A percentile compares a stretch with the other conserved stretches of the same genome.
phyloP scores from a whole-genome alignment of 495 filamentous ascomycete genomes.

The Durotheca rogersii region DNA sequence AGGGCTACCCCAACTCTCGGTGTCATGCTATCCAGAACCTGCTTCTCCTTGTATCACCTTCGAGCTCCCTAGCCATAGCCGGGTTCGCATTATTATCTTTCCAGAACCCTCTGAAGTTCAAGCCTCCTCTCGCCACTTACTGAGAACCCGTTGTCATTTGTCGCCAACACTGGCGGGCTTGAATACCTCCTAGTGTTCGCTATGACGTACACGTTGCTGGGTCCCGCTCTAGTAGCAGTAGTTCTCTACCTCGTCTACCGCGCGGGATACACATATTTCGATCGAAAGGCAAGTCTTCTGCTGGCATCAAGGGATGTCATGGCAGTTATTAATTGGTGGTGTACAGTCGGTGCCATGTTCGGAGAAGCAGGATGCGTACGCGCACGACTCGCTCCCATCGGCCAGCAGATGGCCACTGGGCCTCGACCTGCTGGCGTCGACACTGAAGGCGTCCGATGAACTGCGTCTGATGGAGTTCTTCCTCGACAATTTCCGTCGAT shows the following conservation, averaged over 20 bases:
- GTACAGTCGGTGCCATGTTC: background rate
- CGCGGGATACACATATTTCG: background rate
- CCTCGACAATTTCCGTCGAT: conserved; percentile 21
- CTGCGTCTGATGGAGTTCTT: conserved; percentile 22
- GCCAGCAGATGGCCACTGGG: conserved; percentile 24
- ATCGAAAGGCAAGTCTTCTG: background rate
- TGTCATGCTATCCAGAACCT: no score
- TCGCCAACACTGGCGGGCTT: no score
- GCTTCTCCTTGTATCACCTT: no score
- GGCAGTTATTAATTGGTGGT: conserved; percentile 1
- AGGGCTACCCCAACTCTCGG: no score
- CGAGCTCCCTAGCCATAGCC: no score
- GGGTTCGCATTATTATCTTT: no score
- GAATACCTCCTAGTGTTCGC: background rate
- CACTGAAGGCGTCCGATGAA: conserved; percentile 17
- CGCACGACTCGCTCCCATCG: conserved; percentile 3
- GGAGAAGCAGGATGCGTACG: conserved; percentile 1
- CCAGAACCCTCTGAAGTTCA: no score
- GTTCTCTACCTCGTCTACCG: conserved; percentile 3
- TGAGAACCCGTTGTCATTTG: no score
- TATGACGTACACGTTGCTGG: conserved; percentile 12
- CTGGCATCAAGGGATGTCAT: no score
- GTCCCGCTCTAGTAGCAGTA: conserved; percentile 7
- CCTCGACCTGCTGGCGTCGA: conserved; percentile 16
- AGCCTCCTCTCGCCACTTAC: no score